These are phyloP conservation scores for Saccharomyces hybrid DNA, from an alignment of 1,139 yeast genomes.

Conservation along the genomic window DNA sequence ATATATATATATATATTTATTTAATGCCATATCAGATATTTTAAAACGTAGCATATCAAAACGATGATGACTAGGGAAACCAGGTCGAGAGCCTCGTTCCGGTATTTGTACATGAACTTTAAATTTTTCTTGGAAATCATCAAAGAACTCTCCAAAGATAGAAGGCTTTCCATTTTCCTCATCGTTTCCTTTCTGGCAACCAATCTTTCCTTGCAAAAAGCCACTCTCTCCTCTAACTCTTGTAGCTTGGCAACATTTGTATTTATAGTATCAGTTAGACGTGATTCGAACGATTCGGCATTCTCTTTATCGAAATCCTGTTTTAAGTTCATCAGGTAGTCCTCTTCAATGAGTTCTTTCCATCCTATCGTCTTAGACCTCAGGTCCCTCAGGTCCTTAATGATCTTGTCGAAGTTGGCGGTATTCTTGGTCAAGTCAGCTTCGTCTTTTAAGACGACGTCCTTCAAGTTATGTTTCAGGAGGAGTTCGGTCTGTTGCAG, in stretches of 20 bases:
- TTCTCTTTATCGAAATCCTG: constrained; percentile 13
- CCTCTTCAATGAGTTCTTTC: constrained; percentile 7
- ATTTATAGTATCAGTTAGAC: constrained; percentile 8
- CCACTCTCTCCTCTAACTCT: constrained; percentile 16
- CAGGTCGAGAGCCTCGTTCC: constrained; percentile 19
- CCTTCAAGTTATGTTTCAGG: constrained; percentile 12
- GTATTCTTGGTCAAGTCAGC: constrained; percentile 10
- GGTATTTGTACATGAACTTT: constrained; percentile 16
- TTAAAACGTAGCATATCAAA: constrained; percentile 3
- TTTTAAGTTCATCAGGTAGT: constrained; percentile 11
- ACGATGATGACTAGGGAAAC: constrained; percentile 9
- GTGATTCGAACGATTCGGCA: constrained; percentile 14
- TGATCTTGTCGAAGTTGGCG: constrained; percentile 10
- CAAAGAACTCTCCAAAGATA: constrained; percentile 19
- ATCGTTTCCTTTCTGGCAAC: constrained; percentile 73
- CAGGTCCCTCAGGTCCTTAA: constrained; percentile 8
- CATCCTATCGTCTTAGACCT: constrained; percentile 10
- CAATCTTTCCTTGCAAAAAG: constrained; percentile 11
- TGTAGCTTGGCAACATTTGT: constrained; percentile 12
- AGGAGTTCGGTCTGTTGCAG: constrained; percentile 11
- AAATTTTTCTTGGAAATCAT: constrained; percentile 17
- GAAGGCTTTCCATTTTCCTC: constrained; percentile 36
- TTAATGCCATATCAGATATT: constrained; percentile 5
- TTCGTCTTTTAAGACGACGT: constrained; percentile 12
- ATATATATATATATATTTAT: neutral